Conservation (phyloP, 179 eudicot species). For the Nepenthes alata region DNA sequence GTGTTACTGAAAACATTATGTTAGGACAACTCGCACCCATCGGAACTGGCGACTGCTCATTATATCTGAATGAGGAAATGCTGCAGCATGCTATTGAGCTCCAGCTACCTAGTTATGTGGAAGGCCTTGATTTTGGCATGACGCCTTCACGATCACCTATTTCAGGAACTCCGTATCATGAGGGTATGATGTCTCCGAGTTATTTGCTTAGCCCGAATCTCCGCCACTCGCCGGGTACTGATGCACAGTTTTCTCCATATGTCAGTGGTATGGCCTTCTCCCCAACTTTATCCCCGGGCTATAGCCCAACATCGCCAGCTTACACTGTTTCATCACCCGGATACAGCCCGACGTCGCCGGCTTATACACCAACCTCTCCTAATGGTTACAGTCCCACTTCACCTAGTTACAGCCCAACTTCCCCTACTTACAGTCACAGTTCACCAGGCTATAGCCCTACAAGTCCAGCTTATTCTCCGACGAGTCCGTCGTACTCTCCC, state of each 20-base stretch:
- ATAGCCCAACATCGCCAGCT: constrained; percentile 6
- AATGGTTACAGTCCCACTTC: constrained; percentile 71
- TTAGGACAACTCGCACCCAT: constrained; percentile 97
- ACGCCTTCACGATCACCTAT: constrained; percentile 82
- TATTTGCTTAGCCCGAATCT: constrained; percentile 65
- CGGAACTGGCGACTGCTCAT: constrained; percentile 86
- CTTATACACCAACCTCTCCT: constrained; percentile 75
- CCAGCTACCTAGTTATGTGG: constrained; percentile 82
- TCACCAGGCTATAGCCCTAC: constrained; percentile 84
- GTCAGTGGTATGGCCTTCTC: constrained; percentile 72
- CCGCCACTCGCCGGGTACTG: constrained; percentile 54
- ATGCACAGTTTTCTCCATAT: constrained; percentile 83
- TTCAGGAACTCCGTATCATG: constrained; percentile 75
- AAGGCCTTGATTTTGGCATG: constrained; percentile 73
- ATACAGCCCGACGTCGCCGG: constrained; percentile 71
- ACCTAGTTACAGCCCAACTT: constrained; percentile 71
- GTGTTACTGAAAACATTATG: constrained; percentile 97
- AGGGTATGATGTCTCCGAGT: constrained; percentile 80
- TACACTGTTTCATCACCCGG: constrained; percentile 48
- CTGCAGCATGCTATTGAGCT: constrained; percentile 84
- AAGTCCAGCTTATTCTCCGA: constrained; percentile 73
- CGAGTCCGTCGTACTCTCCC: constrained; percentile 74
- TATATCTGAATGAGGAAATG: constrained; percentile 82
- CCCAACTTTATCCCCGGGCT: constrained; percentile 20
- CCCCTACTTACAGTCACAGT: constrained; percentile 67